Conservation (phyloP, 169 alveolate genomes). For the Cryptosporidium ryanae region DNA sequence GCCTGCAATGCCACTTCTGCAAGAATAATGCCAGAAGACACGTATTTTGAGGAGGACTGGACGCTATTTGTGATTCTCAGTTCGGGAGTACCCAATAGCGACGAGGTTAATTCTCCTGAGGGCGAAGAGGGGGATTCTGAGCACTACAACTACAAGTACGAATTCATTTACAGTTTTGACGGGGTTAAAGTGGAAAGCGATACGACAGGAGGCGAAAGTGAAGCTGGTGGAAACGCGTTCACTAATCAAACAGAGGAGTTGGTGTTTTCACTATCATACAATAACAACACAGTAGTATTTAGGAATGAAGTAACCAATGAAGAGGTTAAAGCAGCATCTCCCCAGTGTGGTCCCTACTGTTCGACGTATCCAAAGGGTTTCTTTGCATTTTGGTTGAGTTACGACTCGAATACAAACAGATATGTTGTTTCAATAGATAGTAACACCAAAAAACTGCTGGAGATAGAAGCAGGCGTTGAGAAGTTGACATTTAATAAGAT, state of each 20-base stretch:
- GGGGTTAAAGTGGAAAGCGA: no score
- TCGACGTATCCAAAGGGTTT: conserved; percentile 54
- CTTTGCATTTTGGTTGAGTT: conserved; percentile 52
- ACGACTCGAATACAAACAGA: conserved; percentile 3
- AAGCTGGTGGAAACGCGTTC: background rate
- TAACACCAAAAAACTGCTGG: conserved; percentile 39
- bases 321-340: conserved; percentile 7
- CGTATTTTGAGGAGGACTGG: conserved; percentile 21
- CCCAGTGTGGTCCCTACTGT: conserved; percentile 66
- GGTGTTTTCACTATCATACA: conserved; percentile 15
- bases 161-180: conserved; percentile 5
- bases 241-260: background rate
- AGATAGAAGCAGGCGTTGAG: conserved; percentile 13
- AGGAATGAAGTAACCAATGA: conserved; percentile 30
- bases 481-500: conserved; percentile 9
- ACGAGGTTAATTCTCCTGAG: background rate
- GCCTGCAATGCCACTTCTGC: conserved; percentile 51
- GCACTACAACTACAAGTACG: conserved; percentile 14
- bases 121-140: no score
- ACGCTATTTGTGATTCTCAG: conserved; percentile 45
- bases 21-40: conserved; percentile 32
- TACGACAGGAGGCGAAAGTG: no score
- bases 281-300: conserved; percentile 9
- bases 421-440: conserved; percentile 20
- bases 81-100: conserved; percentile 29